phyloP scores from a whole-genome alignment of 371 early-diverging fungal genomes.

The Mortierella sp. region DNA sequence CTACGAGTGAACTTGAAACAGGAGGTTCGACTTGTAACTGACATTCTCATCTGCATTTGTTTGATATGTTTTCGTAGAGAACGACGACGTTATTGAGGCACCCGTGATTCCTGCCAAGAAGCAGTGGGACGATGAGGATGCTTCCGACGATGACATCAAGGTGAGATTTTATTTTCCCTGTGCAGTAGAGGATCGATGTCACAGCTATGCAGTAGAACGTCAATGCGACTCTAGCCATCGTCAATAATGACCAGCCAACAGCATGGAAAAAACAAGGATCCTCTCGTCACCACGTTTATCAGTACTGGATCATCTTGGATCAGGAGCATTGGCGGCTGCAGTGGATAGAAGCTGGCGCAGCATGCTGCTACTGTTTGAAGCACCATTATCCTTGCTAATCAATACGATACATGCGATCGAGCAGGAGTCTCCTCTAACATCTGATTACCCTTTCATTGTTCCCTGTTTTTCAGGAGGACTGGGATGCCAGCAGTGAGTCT shows the following conservation, averaged over 20 bases:
- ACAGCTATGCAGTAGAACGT: not conserved
- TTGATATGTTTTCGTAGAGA: too few relatives aligned
- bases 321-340: not conserved
- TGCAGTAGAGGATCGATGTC: not conserved
- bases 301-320: not conserved
- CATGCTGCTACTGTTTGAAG: too few relatives aligned
- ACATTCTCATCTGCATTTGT: too few relatives aligned
- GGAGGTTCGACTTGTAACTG: too few relatives aligned
- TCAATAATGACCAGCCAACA: not conserved
- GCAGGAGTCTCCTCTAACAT: not conserved
- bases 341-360: not conserved
- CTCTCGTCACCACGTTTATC: not conserved
- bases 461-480: constrained; percentile 54
- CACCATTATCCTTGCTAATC: not conserved
- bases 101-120: constrained; percentile 65
- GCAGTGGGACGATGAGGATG: constrained; percentile 90
- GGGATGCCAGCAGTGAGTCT: constrained; percentile 63
- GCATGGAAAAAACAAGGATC: not conserved
- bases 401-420: not conserved
- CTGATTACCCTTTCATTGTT: not conserved
- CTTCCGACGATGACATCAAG: constrained; percentile 77
- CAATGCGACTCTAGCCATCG: not conserved
- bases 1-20: too few relatives aligned
- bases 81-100: constrained; percentile 59
- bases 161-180: constrained; percentile 35